These are phyloP conservation scores for Alternaria brassicicola DNA, from an alignment of 2,329 filamentous ascomycete species.

Conservation along the genomic window DNA sequence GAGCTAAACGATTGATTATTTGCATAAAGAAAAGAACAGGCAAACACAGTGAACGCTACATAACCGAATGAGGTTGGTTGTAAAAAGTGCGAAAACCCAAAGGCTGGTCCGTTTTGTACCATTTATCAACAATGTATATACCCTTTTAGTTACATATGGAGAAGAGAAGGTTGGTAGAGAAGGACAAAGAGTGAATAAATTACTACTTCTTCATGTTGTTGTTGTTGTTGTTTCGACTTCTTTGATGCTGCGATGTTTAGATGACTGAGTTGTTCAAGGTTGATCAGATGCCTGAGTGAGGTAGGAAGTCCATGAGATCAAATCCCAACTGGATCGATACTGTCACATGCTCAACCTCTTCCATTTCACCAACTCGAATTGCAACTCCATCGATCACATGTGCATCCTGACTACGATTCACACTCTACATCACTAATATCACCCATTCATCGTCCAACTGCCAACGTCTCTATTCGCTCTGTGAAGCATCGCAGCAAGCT, in stretches of 20 bases:
- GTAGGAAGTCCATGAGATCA: not conserved
- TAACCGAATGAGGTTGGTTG: not conserved
- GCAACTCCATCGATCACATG: not conserved
- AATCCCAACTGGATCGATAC: not conserved
- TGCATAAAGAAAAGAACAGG: not conserved
- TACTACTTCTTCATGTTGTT: not conserved
- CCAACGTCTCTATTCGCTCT: not conserved
- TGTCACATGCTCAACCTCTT: no score
- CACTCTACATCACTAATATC: no score
- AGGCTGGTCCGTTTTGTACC: conserved; percentile 4
- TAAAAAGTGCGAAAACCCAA: not conserved
- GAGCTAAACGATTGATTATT: not conserved
- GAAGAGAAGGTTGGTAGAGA: not conserved
- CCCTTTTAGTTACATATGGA: conserved; percentile 3
- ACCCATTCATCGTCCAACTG: not conserved
- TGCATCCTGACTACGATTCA: not conserved
- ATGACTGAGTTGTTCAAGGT: not conserved
- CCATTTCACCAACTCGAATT: not conserved
- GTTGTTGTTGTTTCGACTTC: not conserved
- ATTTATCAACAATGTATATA: conserved; percentile 11
- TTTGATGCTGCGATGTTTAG: not conserved
- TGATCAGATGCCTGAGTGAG: not conserved
- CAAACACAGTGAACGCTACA: not conserved
- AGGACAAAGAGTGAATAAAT: not conserved
- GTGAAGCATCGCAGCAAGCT: not conserved